Conservation (phyloP, 1,139 yeast genomes). For the Scheffersomyces quercinus region DNA sequence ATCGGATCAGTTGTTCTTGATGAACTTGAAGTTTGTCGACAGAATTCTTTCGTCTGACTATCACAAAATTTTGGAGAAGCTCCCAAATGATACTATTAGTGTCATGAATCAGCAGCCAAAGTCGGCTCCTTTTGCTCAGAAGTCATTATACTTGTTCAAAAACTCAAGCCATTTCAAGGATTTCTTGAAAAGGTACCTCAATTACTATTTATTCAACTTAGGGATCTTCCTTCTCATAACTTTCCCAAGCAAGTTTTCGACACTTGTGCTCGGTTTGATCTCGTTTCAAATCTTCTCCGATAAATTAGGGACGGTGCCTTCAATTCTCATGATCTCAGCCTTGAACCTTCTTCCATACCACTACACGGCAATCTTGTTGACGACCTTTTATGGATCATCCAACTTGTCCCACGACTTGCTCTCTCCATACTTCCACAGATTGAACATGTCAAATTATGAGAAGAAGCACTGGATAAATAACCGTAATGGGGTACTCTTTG, state of each 20-base stretch:
- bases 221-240: conserved; percentile 10
- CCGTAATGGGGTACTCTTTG: conserved; percentile 59
- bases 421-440: conserved; percentile 51
- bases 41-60: conserved; percentile 23
- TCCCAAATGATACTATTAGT: conserved; percentile 7
- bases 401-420: conserved; percentile 49
- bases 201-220: conserved; percentile 10
- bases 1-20: conserved; percentile 40
- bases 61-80: conserved; percentile 14
- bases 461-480: conserved; percentile 53
- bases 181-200: conserved; percentile 13
- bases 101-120: background rate
- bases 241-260: conserved; percentile 39
- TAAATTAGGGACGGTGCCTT: conserved; percentile 49
- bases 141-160: conserved; percentile 8
- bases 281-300: conserved; percentile 47
- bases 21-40: conserved; percentile 44
- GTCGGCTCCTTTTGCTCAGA: conserved; percentile 4
- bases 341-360: conserved; percentile 35
- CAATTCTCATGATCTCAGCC: conserved; percentile 30
- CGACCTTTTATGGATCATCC: conserved; percentile 49
- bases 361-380: conserved; percentile 35
- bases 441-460: conserved; percentile 48
- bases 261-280: conserved; percentile 38
- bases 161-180: conserved; percentile 13